Evolutionary conservation across 2,329 filamentous ascomycete genomes (phyloP), one percentile per base, ranked within the genome.

Genomic region (Erysiphe pulchra): DNA sequence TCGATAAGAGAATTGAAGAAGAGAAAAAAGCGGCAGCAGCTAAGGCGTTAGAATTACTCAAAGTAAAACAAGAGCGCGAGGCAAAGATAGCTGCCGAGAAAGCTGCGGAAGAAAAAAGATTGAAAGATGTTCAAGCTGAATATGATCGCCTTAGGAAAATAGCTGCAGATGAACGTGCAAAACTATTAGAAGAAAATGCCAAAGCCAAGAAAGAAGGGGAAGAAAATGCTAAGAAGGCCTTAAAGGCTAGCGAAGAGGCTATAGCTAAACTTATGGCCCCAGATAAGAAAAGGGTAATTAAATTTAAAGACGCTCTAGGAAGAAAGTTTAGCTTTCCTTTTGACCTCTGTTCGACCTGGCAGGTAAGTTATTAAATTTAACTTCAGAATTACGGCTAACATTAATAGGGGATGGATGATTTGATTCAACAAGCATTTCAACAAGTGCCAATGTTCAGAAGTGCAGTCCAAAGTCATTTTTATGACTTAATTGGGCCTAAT

Each of bases 251-350:
- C 9, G 52, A 54, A 13, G 50, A 49, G 33, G 48, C 50, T n/a
- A 63, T 64, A 36, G 63, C 65, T 18, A 50, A 47, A 28, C 47
- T 50, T 13, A 47, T 50, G 34, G 40, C 42, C 13, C 47, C 52
- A 4, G 68, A 65, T 6, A 63, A 64, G 47, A 67, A 69, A 49
- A 60, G 71, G 54, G 82, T 81, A 2, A 82, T 93, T 59, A 78
- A 77, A 53, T 92, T 92, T 64, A 92, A 92, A 62, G 86, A 94
- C 58, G 85, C 85, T 0, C 75, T 94, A 14, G 82, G 83, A 31
- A 72, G 86, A 52, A 93, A 92, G 60, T 94, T 92, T 60, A 90
- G 75, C 61, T 93, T 94, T 56, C 86, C 86, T 1, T 93, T 78
- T 62, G 74, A 86, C 50, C 61, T 92, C 30, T 93, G 85, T 61